Evolutionary conservation across 495 filamentous ascomycete genomes (phyloP), one percentile per base, ranked within the genome.

Genomic region (Aspergillus affinis): DNA sequence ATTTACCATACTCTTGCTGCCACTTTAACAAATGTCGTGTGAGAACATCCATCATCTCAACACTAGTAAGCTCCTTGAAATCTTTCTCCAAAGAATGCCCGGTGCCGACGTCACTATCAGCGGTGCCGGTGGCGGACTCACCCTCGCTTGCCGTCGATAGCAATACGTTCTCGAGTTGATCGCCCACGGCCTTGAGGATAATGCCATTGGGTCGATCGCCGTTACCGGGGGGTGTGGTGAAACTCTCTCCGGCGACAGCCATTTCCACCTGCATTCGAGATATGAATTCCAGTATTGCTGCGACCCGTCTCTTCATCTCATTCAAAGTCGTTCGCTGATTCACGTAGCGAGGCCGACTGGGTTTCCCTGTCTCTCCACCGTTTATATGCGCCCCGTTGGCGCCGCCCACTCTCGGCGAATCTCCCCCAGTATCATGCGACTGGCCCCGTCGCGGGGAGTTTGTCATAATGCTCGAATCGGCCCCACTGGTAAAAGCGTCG

Each of bases 231-330:
- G 72, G 75, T 4, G 78, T 75, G 27, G 66, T 72, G 54, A 26
- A 52, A 21, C 72, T 76, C 50, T 81, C 73, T 20, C 73, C 71
- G 36, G 73, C 68, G 3, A 70, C 85, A 0, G 91, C 93, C 77
- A 97, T 84, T 69, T 98, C 94, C 13, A 96, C 81, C 66, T 97
- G 93, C 62, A 91, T 93, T 49, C 90, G 85, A 8, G 90, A 87
- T 64, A 98, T 97, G 71, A 90, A 97, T 47, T 96, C 92, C 17
- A 95, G 78, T 56, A 98, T 93, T 15, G 81, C 87, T 2, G 87
- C 85, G 4, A 92, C 92, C 8, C 90, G 85, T 60, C 90, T 84
- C 74, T 91, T 92, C 89, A 97, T 94, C 63, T 97, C 93, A 59
- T 87, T 88, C 86, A 97, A 90, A 27, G 84, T 93, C 51, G 92